Conservation (phyloP, 768 basidiomycete genomes). For the Trametes sanguinea region DNA sequence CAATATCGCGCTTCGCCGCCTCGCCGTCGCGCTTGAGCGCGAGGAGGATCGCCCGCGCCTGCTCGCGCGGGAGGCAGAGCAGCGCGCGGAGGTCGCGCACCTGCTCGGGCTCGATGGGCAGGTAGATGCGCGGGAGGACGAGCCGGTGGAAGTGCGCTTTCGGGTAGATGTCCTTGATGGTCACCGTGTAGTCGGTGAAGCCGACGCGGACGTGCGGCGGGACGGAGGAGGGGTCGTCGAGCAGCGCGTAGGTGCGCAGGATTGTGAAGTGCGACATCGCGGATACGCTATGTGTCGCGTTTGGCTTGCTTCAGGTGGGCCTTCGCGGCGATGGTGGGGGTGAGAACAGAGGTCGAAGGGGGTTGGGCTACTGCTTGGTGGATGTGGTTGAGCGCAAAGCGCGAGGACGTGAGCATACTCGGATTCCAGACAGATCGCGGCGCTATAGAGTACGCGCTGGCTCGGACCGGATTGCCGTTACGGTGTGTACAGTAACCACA, state of each 20-base stretch:
- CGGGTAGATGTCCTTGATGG: conserved; percentile 74
- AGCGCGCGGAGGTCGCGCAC: conserved; percentile 60
- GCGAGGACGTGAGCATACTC: too few relatives aligned
- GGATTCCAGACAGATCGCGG: too few relatives aligned
- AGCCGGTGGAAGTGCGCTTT: conserved; percentile 90
- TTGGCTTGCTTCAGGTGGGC: too few relatives aligned
- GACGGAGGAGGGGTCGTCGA: conserved; percentile 48
- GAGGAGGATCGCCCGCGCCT: conserved; percentile 55
- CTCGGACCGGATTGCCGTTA: too few relatives aligned
- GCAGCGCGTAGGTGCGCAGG: conserved; percentile 61
- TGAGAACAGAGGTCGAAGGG: too few relatives aligned
- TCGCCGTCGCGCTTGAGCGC: conserved; percentile 59
- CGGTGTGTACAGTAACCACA: too few relatives aligned
- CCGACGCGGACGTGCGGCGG: conserved; percentile 64
- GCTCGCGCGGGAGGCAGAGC: conserved; percentile 52
- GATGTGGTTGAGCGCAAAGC: too few relatives aligned
- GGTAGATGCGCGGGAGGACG: conserved; percentile 60
- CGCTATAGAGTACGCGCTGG: too few relatives aligned
- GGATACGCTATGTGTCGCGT: too few relatives aligned
- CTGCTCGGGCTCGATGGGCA: conserved; percentile 37
- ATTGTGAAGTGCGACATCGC: conserved; percentile 43
- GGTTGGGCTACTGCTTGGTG: too few relatives aligned
- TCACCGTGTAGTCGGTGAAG: conserved; percentile 55
- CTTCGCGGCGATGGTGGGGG: too few relatives aligned
- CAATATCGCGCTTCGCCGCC: conserved; percentile 56